Base-by-base conservation (phyloP, 2,329 filamentous ascomycete genomes). In the Fusarium sacchari region DNA sequence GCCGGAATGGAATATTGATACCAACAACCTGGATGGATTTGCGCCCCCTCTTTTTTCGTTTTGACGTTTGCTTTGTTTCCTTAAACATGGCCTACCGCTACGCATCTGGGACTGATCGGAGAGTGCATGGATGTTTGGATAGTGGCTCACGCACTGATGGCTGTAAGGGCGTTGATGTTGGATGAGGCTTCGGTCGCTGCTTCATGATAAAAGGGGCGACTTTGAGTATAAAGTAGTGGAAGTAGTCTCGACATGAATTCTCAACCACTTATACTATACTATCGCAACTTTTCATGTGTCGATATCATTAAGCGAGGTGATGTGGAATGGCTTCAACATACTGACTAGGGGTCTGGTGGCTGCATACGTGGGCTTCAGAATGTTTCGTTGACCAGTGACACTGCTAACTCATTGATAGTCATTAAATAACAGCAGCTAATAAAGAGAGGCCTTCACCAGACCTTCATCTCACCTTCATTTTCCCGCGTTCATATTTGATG, bases 1-100 rank as follows among this genome's bases (percentile, higher is more conserved):
- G 32, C 52, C 60, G 69, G 71, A 71, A 75, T 60, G 36, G 44
- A 60, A 69, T 69, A 76, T 64, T 77, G 75, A 77, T 77, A 77
- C 75, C 75, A 77, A 72, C 59, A 72, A 70, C 70, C 67, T 57
- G 73, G 46, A 67, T 49, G 64, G 64, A 66, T 67, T 70, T 74
- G 72, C 61, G 52, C 60, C 75, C 69, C 46, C 72, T 28, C 28
- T 76, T 39, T 73, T 55, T 44, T 20, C n/a, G 4, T 67, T 37
- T 32, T 55, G n/a, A 36, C 24, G 43, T 32, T 64, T 69, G n/a
- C 42, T 50, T 52, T 56, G 46, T 61, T 67, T 53, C 14, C 52
- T 64, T 62, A 26, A 32, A 36, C 61, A 56, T 20, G 26, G 43
- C 24, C 42, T 36, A 32, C 32, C 26, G 34, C 34, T 18, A 22